Base-by-base conservation (phyloP, 768 basidiomycete genomes). In the Favolaschia claudopus region DNA sequence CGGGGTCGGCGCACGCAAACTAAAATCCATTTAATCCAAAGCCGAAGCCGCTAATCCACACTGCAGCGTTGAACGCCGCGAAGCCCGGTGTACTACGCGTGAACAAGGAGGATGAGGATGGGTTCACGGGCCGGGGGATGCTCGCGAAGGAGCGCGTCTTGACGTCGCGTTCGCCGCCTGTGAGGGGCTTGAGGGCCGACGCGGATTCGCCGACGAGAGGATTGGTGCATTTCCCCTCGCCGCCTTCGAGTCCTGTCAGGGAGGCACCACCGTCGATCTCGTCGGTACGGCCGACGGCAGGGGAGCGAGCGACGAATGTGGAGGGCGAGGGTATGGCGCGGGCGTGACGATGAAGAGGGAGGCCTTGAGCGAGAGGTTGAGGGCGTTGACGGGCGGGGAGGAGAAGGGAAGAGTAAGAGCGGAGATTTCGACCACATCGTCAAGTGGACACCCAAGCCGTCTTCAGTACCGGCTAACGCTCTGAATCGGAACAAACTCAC, bases 11-110 rank as follows among this genome's bases (percentile, higher is more conserved):
- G n/a, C n/a, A n/a, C n/a, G 14, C 53, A 4, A 36, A 20, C n/a
- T n/a, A n/a, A n/a, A n/a, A n/a, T n/a, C n/a, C n/a, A n/a, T n/a
- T n/a, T n/a, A n/a, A n/a, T n/a, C 14, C 13, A n/a, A 60, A 62
- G 32, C 63, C 64, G 1, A 83, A 83, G 55, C 84, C 84, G 6
- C 74, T 85, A 9, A 83, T 85, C 43, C 82, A 85, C 60, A 84
- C 84, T 52, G 77, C 74, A 33, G 74, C 77, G 62, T 71, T 85
- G 6, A 79, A 77, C 0, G 63, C 55, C 7, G 3, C 36, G 22
- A 32, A 37, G 24, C 65, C 66, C 2, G 28, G 24, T 31, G 20
- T 50, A 2, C 27, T 37, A 22, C 3, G n/a, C n/a, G n/a, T n/a
- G 12, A 36, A 54, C 19, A 63, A 59, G 22, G 68, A 66, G 55